A percentile compares a stretch with the other conserved stretches of the same genome.
Evolutionary conservation across 2,329 filamentous ascomycete genomes (phyloP).

Genomic region (Diaporthe humulicola): DNA sequence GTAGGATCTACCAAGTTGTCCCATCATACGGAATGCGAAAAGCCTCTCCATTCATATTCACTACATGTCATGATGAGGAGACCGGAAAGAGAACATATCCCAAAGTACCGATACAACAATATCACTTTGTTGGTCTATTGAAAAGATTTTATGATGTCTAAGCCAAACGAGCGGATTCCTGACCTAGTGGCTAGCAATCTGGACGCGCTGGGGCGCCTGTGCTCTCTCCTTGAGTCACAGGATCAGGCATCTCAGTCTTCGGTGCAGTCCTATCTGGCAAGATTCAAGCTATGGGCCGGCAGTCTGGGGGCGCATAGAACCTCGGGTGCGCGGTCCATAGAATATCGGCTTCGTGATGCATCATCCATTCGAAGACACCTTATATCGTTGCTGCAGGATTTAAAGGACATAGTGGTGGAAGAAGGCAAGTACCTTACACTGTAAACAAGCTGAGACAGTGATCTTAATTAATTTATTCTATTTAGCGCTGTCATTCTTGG

Average conservation of each 20-base stretch:
- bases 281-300: constrained; percentile 25
- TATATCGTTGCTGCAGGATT: constrained; percentile 1
- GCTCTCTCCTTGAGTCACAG: background rate
- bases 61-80: too few species aligned
- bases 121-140: too few species aligned
- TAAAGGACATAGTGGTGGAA: background rate
- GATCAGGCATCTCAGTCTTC: background rate
- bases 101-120: too few species aligned
- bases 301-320: constrained; percentile 10
- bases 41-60: too few species aligned
- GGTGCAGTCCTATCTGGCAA: background rate
- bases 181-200: too few species aligned
- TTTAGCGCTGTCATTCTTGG: too few species aligned
- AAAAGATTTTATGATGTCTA: too few species aligned
- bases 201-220: background rate
- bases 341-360: constrained; percentile 29
- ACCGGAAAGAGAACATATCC: too few species aligned
- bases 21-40: background rate
- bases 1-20: background rate
- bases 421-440: background rate
- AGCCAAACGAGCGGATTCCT: too few species aligned
- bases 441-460: background rate
- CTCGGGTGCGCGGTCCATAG: constrained; percentile 1
- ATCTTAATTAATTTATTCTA: too few species aligned
- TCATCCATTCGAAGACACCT: constrained; percentile 11